phyloP scores from a whole-genome alignment of 108 stramenopile genomes.

The Asterionellopsis glacialis region DNA sequence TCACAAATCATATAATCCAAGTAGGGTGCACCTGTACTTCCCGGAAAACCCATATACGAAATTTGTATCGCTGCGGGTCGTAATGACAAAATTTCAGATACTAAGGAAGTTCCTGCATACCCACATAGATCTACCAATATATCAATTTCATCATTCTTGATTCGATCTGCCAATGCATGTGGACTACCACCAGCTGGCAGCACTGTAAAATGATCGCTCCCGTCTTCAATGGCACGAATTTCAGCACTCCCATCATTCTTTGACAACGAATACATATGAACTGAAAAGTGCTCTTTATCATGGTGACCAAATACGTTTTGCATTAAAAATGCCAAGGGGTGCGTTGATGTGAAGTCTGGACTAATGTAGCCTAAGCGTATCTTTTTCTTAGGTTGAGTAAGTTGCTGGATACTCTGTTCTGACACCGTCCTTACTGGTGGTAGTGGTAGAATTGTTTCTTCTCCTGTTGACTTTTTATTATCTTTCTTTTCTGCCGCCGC shows the following conservation, averaged over 20 bases:
- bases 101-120: conserved; percentile 67
- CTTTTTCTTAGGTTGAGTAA: conserved; percentile 9
- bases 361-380: conserved; percentile 71
- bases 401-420: background rate
- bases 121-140: conserved; percentile 86
- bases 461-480: background rate
- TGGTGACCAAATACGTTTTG: conserved; percentile 84
- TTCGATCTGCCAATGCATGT: conserved; percentile 46
- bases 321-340: conserved; percentile 85
- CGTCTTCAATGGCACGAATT: conserved; percentile 54
- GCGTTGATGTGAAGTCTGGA: conserved; percentile 76
- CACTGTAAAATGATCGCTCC: conserved; percentile 52
- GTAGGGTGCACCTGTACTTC: conserved; percentile 58
- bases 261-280: conserved; percentile 65
- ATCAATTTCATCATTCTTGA: conserved; percentile 56
- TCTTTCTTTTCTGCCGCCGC: background rate
- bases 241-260: conserved; percentile 35
- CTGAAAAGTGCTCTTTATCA: conserved; percentile 55
- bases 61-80: conserved; percentile 44
- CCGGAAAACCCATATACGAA: conserved; percentile 82
- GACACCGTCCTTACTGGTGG: background rate
- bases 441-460: background rate
- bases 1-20: conserved; percentile 78
- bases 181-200: conserved; percentile 29
- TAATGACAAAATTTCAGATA: conserved; percentile 52